These are phyloP conservation scores for Marasmius tenuissimus DNA, from an alignment of 1,284 basidiomycete genomes.

Conservation along the genomic window DNA sequence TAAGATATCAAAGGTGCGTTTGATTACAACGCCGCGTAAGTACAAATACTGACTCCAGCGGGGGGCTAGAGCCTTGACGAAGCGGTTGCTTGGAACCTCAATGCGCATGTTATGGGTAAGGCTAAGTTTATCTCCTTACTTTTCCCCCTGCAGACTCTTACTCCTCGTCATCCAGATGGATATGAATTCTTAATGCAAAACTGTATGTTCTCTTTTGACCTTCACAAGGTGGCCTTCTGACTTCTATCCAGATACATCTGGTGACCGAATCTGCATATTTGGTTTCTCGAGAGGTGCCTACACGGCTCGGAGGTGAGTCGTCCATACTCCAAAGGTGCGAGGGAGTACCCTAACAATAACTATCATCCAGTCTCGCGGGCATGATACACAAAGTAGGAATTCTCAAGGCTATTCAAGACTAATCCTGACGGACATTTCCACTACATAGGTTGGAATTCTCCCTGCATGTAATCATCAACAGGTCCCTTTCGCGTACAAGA, in stretches of 20 bases:
- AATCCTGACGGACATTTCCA: conserved; percentile 37
- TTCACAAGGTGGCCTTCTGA: neutral
- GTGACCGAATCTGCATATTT: conserved; percentile 43
- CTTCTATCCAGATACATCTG: conserved; percentile 24
- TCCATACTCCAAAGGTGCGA: neutral
- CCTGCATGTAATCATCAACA: conserved; percentile 41
- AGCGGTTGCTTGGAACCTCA: conserved; percentile 7
- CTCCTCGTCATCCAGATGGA: conserved; percentile 29
- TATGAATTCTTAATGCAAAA: conserved; percentile 56
- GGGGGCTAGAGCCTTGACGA: neutral
- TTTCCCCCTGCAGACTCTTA: conserved; percentile 1
- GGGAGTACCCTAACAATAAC: conserved; percentile 4
- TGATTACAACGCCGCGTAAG: neutral
- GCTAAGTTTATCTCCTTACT: neutral
- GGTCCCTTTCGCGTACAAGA: conserved; percentile 59
- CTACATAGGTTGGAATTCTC: conserved; percentile 21
- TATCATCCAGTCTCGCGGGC: conserved; percentile 38
- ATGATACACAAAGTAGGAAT: conserved; percentile 44
- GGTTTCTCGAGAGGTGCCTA: conserved; percentile 65
- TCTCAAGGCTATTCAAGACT: conserved; percentile 15
- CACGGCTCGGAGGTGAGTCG: conserved; percentile 34
- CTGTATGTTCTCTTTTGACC: conserved; percentile 23
- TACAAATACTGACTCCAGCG: neutral
- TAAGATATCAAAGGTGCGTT: neutral
- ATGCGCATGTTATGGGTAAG: conserved; percentile 8